Evolutionary conservation across 257 asterid species (phyloP).

Genomic region (Solanum rostratum): DNA sequence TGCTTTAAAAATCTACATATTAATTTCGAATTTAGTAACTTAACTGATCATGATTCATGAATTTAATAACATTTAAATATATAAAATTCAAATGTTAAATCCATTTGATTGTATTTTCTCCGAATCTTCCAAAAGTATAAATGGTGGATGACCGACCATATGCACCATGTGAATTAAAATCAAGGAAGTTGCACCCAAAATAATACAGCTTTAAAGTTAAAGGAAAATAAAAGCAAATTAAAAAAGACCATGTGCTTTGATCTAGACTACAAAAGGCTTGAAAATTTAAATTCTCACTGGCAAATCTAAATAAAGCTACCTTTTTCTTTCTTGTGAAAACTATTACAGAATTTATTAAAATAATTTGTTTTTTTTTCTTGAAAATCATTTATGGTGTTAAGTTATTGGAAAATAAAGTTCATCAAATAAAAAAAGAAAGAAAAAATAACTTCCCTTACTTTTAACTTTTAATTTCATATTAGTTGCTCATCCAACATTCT

Average conservation of each 20-base stretch:
- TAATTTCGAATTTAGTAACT: background rate
- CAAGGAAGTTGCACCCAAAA: background rate
- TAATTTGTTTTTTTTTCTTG: no score
- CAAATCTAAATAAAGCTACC: background rate
- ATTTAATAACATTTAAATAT: background rate
- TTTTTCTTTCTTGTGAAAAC: background rate
- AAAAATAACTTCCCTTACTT: no score
- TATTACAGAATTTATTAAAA: no score
- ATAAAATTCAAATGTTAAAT: background rate
- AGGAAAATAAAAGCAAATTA: constrained; percentile 1
- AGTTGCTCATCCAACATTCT: background rate
- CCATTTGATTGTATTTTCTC: fast-evolving
- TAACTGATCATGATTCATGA: background rate
- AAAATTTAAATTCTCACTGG: background rate
- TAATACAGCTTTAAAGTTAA: background rate
- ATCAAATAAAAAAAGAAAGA: no score
- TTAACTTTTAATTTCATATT: background rate
- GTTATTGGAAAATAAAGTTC: background rate
- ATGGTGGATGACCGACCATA: background rate
- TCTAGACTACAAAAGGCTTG: background rate
- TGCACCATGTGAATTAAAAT: background rate
- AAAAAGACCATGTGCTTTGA: background rate
- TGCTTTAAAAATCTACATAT: background rate
- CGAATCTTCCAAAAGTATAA: background rate
- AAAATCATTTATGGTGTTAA: no score